These are phyloP conservation scores for Gardenia jasminoides DNA, from an alignment of 257 asterid genomes.

Conservation along the genomic window DNA sequence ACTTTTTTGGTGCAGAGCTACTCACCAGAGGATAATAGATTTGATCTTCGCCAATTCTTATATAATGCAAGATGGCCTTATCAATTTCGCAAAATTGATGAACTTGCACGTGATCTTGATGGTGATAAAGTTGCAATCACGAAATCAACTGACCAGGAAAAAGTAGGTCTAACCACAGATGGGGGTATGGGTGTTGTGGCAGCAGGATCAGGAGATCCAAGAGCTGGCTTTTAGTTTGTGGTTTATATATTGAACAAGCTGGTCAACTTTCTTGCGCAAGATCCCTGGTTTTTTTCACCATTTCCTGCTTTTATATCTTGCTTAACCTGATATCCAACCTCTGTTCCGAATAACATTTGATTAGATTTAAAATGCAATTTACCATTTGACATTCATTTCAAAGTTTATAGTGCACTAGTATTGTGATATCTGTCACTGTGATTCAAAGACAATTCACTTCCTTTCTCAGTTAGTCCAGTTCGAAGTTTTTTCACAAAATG, in stretches of 20 bases:
- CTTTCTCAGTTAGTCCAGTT: not conserved
- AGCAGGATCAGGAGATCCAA: conserved; percentile 81
- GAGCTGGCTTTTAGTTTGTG: conserved; percentile 58
- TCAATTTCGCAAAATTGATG: conserved; percentile 80
- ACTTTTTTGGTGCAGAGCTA: conserved; percentile 42
- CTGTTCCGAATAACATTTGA: not conserved
- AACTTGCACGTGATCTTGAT: conserved; percentile 52
- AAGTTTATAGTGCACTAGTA: not conserved
- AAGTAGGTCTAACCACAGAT: conserved; percentile 20
- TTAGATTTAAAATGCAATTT: not conserved
- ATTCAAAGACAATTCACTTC: not conserved
- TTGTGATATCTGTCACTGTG: not conserved
- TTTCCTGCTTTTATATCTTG: not conserved
- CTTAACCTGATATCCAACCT: not conserved
- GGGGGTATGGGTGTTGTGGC: conserved; percentile 89
- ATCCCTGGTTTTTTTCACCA: not conserved
- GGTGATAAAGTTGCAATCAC: conserved; percentile 22
- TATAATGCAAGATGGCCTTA: conserved; percentile 88
- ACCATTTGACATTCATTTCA: not conserved
- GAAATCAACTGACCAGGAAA: conserved; percentile 21
- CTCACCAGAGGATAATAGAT: conserved; percentile 87
- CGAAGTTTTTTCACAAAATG: no score
- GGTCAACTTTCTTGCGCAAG: not conserved
- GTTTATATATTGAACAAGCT: not conserved
- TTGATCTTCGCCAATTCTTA: conserved; percentile 84